Percentiles rank a stretch among this genome's conserved stretches.
Conservation (phyloP, 208 protist species). For the Tritrichomonas musculus region DNA sequence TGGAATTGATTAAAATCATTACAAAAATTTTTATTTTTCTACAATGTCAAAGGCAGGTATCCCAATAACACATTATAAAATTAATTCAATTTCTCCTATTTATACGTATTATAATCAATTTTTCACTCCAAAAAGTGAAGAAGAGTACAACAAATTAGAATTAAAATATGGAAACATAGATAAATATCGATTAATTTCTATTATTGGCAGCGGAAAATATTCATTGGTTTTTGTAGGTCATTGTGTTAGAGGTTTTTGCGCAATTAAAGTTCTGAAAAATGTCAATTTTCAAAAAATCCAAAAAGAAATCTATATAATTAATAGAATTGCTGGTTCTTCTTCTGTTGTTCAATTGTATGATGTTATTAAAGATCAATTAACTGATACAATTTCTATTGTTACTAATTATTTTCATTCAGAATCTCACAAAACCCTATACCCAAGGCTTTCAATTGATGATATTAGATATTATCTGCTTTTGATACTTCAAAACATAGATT, state of each 20-base stretch:
- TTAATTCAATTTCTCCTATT: neutral
- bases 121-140: neutral
- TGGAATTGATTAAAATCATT: too few relatives aligned
- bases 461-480: neutral
- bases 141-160: neutral
- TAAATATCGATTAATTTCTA: neutral
- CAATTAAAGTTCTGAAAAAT: neutral
- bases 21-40: too few relatives aligned
- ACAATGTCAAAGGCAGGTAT: too few relatives aligned
- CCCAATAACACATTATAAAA: neutral
- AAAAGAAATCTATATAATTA: neutral
- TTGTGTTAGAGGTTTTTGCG: neutral
- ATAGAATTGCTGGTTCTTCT: neutral
- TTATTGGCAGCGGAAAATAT: neutral
- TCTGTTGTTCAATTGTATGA: neutral
- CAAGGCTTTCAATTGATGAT: neutral
- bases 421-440: neutral
- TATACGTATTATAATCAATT: neutral
- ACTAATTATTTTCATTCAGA: neutral
- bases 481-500: neutral
- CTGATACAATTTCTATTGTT: neutral
- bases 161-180: neutral
- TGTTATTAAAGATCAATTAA: neutral
- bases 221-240: neutral
- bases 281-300: neutral